A percentile compares a stretch with the other conserved stretches of the same genome.
Evolutionary conservation across 2,329 filamentous ascomycete species (phyloP).

Genomic region (Penicillium sp.): DNA sequence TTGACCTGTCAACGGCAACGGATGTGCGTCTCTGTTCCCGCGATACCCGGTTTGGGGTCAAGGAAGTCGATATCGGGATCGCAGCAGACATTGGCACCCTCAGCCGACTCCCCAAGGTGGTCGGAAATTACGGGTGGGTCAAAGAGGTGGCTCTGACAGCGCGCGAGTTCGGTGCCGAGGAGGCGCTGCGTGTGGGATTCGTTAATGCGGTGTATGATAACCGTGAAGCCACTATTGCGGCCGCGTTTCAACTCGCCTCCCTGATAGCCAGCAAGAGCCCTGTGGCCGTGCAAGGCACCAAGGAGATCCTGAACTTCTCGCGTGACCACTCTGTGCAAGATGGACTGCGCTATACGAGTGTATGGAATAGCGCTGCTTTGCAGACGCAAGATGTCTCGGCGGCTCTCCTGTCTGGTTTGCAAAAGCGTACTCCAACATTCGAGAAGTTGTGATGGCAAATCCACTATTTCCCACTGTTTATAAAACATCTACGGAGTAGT

Average conservation of each 20-base stretch:
- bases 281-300: constrained; percentile 82
- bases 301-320: constrained; percentile 80
- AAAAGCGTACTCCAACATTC: constrained; percentile 78
- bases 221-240: constrained; percentile 63
- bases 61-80: constrained; percentile 52
- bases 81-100: constrained; percentile 52
- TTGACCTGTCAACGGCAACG: constrained; percentile 57
- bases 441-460: constrained; percentile 66
- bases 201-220: constrained; percentile 42
- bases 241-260: constrained; percentile 63
- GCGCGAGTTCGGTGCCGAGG: constrained; percentile 45
- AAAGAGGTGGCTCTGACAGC: constrained; percentile 51
- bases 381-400: constrained; percentile 75
- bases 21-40: constrained; percentile 45
- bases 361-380: constrained; percentile 83
- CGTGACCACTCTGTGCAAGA: constrained; percentile 76
- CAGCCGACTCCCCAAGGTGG: constrained; percentile 49
- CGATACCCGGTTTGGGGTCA: constrained; percentile 44
- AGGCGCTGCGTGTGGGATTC: constrained; percentile 47
- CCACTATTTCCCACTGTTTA: not conserved
- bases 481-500: not conserved
- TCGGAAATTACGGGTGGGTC: constrained; percentile 48
- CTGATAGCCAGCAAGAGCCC: constrained; percentile 79
- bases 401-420: constrained; percentile 72
- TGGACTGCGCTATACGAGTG: constrained; percentile 75